phyloP scores from a whole-genome alignment of 2,329 filamentous ascomycete genomes.

The Phoma herbarum region DNA sequence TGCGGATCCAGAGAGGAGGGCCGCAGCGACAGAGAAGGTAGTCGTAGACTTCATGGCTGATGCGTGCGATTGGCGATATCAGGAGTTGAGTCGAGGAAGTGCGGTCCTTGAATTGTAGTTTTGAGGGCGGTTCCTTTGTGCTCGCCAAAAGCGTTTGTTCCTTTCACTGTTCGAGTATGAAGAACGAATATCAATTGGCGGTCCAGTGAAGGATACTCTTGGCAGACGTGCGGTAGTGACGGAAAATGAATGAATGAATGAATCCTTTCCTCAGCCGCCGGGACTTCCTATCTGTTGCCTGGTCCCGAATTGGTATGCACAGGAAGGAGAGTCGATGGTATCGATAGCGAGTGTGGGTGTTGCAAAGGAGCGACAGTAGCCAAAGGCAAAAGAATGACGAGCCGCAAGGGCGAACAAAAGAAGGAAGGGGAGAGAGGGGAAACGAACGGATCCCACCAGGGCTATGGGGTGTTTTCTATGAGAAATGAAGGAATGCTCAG shows the following conservation, averaged over 20 bases:
- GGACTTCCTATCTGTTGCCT: constrained; percentile 35
- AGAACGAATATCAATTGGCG: constrained; percentile 9
- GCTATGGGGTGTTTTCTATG: constrained; percentile 40
- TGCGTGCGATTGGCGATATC: constrained; percentile 15
- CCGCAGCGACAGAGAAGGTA: constrained; percentile 39
- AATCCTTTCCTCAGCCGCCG: constrained; percentile 36
- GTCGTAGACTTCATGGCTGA: constrained; percentile 45
- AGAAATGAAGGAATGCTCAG: constrained; percentile 53
- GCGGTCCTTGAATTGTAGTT: constrained; percentile 5
- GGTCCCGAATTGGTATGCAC: constrained; percentile 33
- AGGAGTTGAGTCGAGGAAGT: constrained; percentile 6
- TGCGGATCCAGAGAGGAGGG: constrained; percentile 51
- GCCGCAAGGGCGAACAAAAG: constrained; percentile 36
- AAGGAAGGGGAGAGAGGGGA: constrained; percentile 34
- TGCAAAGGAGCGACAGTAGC: constrained; percentile 34
- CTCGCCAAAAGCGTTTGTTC: constrained; percentile 4
- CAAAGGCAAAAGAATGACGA: constrained; percentile 43
- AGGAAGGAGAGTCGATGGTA: constrained; percentile 41
- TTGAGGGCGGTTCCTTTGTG: constrained; percentile 6
- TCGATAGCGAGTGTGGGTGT: constrained; percentile 39
- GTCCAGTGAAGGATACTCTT: constrained; percentile 19
- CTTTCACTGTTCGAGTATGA: constrained; percentile 12
- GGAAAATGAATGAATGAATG: constrained; percentile 20
- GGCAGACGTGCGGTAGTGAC: constrained; percentile 9
- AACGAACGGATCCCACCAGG: constrained; percentile 41